phyloP scores from a whole-genome alignment of 2,329 filamentous ascomycete genomes.

The Diatrype stigma region DNA sequence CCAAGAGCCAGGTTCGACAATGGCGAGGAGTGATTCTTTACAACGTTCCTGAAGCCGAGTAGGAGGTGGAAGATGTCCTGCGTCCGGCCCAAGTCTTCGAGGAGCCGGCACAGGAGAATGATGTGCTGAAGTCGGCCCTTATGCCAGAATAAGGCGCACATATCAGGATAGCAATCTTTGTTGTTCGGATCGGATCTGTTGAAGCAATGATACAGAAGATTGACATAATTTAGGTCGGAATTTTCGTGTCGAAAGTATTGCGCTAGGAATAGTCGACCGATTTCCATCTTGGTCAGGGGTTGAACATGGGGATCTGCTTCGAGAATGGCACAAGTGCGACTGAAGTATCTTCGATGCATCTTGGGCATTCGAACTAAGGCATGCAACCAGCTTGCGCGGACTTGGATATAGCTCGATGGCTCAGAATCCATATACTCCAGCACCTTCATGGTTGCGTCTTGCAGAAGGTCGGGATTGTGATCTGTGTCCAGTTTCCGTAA shows the following conservation, averaged over 20 bases:
- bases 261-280: constrained; percentile 22
- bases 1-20: constrained; percentile 20
- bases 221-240: constrained; percentile 1
- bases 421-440: constrained; percentile 4
- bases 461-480: constrained; percentile 15
- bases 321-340: constrained; percentile 13
- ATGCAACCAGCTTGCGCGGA: constrained; percentile 23
- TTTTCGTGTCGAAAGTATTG: constrained; percentile 8
- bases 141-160: constrained; percentile 16
- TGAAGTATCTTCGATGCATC: constrained; percentile 15
- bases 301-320: constrained; percentile 12
- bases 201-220: constrained; percentile 2
- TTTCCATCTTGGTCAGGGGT: constrained; percentile 15
- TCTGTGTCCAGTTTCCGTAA: constrained; percentile 12
- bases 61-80: constrained; percentile 16
- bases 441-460: constrained; percentile 14
- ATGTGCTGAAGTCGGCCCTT: constrained; percentile 15
- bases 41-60: constrained; percentile 7
- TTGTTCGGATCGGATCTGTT: not conserved
- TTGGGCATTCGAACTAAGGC: constrained; percentile 23
- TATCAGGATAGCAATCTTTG: constrained; percentile 5
- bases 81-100: constrained; percentile 20
- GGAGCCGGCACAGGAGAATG: constrained; percentile 15
- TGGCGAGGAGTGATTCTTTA: constrained; percentile 7
- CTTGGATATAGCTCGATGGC: constrained; percentile 5